phyloP scores from a whole-genome alignment of 176 grass and related monocot species.

The Otatea glauca region DNA sequence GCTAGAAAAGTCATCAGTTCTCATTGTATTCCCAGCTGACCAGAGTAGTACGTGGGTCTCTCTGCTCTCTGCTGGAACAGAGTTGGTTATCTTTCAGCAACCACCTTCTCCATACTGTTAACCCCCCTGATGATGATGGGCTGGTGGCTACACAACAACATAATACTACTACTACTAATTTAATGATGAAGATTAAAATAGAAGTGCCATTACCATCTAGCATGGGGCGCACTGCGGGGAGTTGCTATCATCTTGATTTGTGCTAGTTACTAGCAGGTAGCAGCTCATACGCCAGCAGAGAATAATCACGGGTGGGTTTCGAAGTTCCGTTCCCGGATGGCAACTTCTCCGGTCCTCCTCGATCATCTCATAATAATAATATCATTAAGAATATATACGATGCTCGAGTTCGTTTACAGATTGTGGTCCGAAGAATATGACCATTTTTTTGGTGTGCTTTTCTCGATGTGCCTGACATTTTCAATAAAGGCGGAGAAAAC shows the following conservation, averaged over 20 bases:
- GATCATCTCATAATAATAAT: neutral
- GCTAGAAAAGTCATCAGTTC: no score
- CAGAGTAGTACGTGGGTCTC: neutral
- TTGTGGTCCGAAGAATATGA: neutral
- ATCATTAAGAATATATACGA: no score
- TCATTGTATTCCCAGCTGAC: neutral
- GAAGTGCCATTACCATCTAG: neutral
- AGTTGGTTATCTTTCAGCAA: neutral
- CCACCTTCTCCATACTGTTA: neutral
- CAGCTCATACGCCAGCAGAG: neutral
- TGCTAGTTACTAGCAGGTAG: neutral
- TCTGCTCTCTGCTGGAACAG: neutral
- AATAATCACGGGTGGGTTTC: neutral
- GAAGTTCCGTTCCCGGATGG: neutral
- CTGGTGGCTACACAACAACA: neutral
- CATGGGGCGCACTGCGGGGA: neutral
- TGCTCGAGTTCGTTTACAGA: neutral
- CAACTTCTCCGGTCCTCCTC: neutral
- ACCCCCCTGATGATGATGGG: neutral
- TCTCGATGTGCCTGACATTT: neutral
- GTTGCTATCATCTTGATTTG: neutral
- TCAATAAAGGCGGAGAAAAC: no score
- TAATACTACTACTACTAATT: neutral
- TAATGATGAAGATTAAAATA: neutral
- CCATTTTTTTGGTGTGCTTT: neutral